Conservation (phyloP, 345 rosid genomes). For the Lepidium aucheri region DNA sequence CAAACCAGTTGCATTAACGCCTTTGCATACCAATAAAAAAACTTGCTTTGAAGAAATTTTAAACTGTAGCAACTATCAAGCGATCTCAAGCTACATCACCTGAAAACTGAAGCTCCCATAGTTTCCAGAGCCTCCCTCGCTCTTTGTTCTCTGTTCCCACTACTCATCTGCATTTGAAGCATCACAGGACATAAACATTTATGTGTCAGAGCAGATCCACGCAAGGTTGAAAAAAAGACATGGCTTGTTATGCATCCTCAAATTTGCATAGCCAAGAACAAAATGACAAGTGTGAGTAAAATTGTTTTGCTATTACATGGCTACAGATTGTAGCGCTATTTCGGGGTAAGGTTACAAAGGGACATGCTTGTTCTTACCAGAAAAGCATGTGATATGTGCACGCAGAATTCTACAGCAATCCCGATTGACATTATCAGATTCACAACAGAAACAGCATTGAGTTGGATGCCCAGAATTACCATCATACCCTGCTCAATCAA, state of each 20-base stretch:
- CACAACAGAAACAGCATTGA: slow-evolving; percentile 93
- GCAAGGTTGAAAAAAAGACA: not conserved
- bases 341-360: slow-evolving; percentile 12
- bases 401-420: slow-evolving; percentile 92
- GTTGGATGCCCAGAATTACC: slow-evolving; percentile 83
- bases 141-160: slow-evolving; percentile 65
- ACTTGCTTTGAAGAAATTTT: not conserved
- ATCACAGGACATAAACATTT: slow-evolving; percentile 7
- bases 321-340: not conserved
- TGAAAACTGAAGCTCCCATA: slow-evolving; percentile 98
- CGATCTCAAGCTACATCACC: slow-evolving; percentile 35
- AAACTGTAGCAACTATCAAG: not conserved
- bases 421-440: slow-evolving; percentile 94
- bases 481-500: slow-evolving; percentile 68
- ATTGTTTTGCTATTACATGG: not conserved
- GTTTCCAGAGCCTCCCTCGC: slow-evolving; percentile 69
- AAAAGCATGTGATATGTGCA: slow-evolving; percentile 85
- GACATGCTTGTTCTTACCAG: slow-evolving; percentile 45
- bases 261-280: not conserved
- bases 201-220: not conserved
- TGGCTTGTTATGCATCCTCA: slow-evolving; percentile 10
- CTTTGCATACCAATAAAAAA: not conserved
- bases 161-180: slow-evolving; percentile 49
- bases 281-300: not conserved
- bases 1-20: slow-evolving; percentile 2